A percentile compares a stretch with the other conserved stretches of the same genome.
These are phyloP conservation scores for Mycena filopes DNA, from an alignment of 768 basidiomycete genomes.

Conservation along the genomic window DNA sequence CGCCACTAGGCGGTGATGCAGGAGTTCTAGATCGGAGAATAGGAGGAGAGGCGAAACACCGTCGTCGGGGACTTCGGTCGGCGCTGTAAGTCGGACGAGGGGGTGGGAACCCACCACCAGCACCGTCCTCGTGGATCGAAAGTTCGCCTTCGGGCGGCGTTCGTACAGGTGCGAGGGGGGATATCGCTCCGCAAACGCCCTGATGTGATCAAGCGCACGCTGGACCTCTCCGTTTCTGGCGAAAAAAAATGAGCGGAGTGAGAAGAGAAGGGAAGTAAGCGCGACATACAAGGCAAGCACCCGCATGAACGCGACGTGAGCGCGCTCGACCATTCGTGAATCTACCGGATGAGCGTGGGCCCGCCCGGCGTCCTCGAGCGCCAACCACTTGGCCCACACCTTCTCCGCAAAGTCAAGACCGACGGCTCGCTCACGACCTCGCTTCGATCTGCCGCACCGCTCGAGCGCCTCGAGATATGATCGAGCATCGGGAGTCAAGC, in stretches of 20 bases:
- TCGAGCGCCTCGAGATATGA: slow-evolving; percentile 76
- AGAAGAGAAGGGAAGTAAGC: slow-evolving; percentile 18
- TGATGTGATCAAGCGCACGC: slow-evolving; percentile 65
- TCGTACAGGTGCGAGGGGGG: slow-evolving; percentile 64
- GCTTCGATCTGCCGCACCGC: slow-evolving; percentile 60
- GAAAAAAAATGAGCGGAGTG: too few relatives aligned
- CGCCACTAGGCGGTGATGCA: slow-evolving; percentile 78
- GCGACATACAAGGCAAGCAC: slow-evolving; percentile 67
- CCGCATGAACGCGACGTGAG: slow-evolving; percentile 76
- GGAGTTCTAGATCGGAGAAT: slow-evolving; percentile 79
- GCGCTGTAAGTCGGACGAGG: slow-evolving; percentile 75
- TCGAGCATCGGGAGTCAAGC: slow-evolving; percentile 59
- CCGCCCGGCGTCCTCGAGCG: slow-evolving; percentile 52
- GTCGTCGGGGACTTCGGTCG: slow-evolving; percentile 74
- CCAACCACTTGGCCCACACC: slow-evolving; percentile 75
- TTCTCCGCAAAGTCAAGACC: slow-evolving; percentile 66
- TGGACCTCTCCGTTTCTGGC: slow-evolving; percentile 61
- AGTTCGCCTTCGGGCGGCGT: slow-evolving; percentile 53
- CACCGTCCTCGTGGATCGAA: slow-evolving; percentile 68
- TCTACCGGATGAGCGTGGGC: slow-evolving; percentile 43
- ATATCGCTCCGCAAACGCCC: slow-evolving; percentile 71
- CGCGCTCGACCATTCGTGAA: slow-evolving; percentile 71
- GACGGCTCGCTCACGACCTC: slow-evolving; percentile 56
- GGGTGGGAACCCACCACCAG: slow-evolving; percentile 68
- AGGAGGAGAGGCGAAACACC: slow-evolving; percentile 81